Evolutionary conservation across 805 yeast species (phyloP).

Genomic region (Kluyveromyces dobzhanskii): DNA sequence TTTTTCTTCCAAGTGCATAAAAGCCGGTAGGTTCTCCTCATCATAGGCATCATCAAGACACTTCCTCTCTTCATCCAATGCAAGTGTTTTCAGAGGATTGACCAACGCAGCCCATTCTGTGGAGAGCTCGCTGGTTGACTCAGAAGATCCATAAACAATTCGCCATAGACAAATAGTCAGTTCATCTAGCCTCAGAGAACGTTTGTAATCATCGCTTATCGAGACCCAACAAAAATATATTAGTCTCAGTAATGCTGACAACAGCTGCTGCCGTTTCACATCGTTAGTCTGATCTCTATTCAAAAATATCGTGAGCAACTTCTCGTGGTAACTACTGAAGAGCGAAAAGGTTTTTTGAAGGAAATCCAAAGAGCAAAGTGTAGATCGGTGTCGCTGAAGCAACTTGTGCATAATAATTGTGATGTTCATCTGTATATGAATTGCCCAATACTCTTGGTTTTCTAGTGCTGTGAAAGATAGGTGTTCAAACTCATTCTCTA

Average conservation of each 20-base stretch:
- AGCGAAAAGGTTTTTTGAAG: not conserved
- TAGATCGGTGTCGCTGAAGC: not conserved
- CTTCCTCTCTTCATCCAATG: constrained; percentile 20
- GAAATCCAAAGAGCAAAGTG: not conserved
- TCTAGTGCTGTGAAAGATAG: not conserved
- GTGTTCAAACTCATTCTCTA: not conserved
- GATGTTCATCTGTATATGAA: constrained; percentile 12
- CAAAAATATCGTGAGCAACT: constrained; percentile 6
- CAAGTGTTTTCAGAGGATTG: constrained; percentile 29
- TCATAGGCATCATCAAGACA: constrained; percentile 34
- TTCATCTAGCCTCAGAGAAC: constrained; percentile 21
- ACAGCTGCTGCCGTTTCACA: constrained; percentile 2
- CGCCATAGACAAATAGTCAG: constrained; percentile 44
- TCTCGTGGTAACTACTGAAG: constrained; percentile 7
- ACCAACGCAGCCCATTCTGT: constrained; percentile 24
- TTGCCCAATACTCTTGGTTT: constrained; percentile 11
- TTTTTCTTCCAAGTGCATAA: constrained; percentile 29
- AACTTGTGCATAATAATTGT: constrained; percentile 1
- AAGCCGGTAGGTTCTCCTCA: constrained; percentile 35
- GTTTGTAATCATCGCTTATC: constrained; percentile 1
- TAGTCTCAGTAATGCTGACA: constrained; percentile 4
- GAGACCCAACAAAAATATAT: constrained; percentile 7
- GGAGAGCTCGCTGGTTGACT: constrained; percentile 11
- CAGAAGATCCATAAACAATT: constrained; percentile 41
- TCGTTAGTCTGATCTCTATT: constrained; percentile 6